Evolutionary conservation across 2,329 filamentous ascomycete species (phyloP), one percentile per base, ranked within the genome.

Genomic region (Ceratocystis huliohia): DNA sequence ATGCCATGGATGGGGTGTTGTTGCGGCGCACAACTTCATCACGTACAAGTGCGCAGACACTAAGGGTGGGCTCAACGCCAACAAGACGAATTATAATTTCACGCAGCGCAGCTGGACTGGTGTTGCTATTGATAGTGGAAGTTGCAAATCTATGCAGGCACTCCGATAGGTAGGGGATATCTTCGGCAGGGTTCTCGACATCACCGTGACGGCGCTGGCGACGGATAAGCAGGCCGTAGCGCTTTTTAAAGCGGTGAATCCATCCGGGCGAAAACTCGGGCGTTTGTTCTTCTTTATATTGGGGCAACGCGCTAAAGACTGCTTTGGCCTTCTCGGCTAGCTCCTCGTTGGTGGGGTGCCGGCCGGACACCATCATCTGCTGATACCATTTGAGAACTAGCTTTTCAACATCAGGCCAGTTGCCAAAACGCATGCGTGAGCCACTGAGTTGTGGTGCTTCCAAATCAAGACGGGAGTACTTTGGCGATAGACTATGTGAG

Each of bases 181-280:
- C 82, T 65, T 82, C 79, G 56, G 80, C 80, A 0, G 78, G 76
- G 69, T 82, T 80, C 20, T 76, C 76, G 1, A 76, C 77, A 63
- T 78, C 78, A 22, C 78, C 78, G 69, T 80, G 79, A 0, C 82
- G 79, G 22, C 82, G 79, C 70, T 84, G 82, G 64, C 82, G 80
- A 45, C 82, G 73, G 61, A 84, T 79, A 20, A 85, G 75, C 17
- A 85, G 76, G 0, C 82, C 82, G 68, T 85, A 85, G 10, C 83
- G 79, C 72, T 84, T 85, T 74, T 85, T 85, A 75, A 85, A 85
- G 45, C 83, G 79, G 70, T 85, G 83, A 67, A 85, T 85, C 83
- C 83, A 85, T 50, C 83, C 83, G 0, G 83, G 83, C 0, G 82
- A 84, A 72, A 85, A 85, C 73, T 85, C 83, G 61, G 83, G 83